A percentile compares a stretch with the other conserved stretches of the same genome.
Conservation (phyloP, 768 basidiomycete species). For the Coprinellus micaceus region DNA sequence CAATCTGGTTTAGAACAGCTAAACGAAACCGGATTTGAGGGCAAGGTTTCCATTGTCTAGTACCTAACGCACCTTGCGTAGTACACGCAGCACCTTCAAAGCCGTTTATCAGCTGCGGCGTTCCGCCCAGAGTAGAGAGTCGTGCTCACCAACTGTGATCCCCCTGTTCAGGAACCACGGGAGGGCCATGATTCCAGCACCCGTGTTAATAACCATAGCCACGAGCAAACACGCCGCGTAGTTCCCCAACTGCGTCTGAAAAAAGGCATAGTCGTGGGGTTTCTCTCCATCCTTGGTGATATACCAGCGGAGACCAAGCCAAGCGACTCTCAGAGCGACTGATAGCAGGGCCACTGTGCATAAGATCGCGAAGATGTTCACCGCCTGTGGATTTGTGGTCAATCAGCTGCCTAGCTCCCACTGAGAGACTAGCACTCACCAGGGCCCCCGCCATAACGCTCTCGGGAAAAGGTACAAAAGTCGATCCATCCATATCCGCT, state of each 20-base stretch:
- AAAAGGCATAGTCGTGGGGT: slow-evolving; percentile 55
- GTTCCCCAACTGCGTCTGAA: slow-evolving; percentile 67
- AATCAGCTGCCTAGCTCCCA: background rate
- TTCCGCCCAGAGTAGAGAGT: background rate
- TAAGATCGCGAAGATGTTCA: slow-evolving; percentile 50
- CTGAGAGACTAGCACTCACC: slow-evolving; percentile 24
- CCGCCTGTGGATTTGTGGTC: slow-evolving; percentile 29
- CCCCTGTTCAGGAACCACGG: slow-evolving; percentile 44
- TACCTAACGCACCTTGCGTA: slow-evolving; percentile 49
- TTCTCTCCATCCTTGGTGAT: slow-evolving; percentile 22
- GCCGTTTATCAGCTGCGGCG: background rate
- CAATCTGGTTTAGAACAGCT: slow-evolving; percentile 61
- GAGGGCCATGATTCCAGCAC: slow-evolving; percentile 52
- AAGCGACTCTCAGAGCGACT: slow-evolving; percentile 45
- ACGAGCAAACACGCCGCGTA: slow-evolving; percentile 64
- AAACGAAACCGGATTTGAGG: too few species aligned
- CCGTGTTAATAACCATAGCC: slow-evolving; percentile 50
- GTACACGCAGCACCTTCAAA: slow-evolving; percentile 46
- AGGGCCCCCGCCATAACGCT: slow-evolving; percentile 34
- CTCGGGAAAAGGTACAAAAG: slow-evolving; percentile 28
- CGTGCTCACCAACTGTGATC: slow-evolving; percentile 44
- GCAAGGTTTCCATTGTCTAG: background rate
- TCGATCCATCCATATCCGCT: slow-evolving; percentile 13
- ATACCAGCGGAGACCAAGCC: slow-evolving; percentile 38
- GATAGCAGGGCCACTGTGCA: slow-evolving; percentile 51